Percentiles rank a stretch among this genome's conserved stretches.
Conservation (phyloP, 352 stramenopile genomes). For the Blastocystis sp. region DNA sequence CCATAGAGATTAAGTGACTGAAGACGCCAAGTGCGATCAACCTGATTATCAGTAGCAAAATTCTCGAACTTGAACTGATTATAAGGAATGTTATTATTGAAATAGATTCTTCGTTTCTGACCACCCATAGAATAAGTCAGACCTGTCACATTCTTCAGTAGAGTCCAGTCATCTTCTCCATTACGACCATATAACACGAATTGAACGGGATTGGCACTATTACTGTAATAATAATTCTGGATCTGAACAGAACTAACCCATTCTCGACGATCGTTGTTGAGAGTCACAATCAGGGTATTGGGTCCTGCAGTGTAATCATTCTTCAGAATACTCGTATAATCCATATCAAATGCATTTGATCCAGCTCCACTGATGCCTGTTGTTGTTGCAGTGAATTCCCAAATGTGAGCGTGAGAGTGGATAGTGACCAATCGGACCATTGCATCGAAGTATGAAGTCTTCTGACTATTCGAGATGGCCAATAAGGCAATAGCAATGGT, state of each 20-base stretch:
- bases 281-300: background rate
- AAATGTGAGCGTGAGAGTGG: background rate
- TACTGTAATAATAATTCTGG: background rate
- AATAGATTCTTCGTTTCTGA: background rate
- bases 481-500: constrained; percentile 46
- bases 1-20: background rate
- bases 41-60: background rate
- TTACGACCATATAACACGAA: background rate
- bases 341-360: background rate
- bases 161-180: background rate
- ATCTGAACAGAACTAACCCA: constrained; percentile 1
- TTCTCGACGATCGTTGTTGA: constrained; percentile 13
- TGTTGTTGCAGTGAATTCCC: background rate
- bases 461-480: background rate
- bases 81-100: background rate
- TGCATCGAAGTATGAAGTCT: constrained; percentile 1
- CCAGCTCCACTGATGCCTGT: background rate
- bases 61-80: constrained; percentile 26
- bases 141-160: background rate
- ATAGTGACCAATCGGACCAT: background rate
- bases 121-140: background rate
- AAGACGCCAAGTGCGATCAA: background rate
- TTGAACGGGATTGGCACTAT: background rate
- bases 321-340: background rate
- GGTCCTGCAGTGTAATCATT: background rate